Evolutionary conservation across 2,329 filamentous ascomycete species (phyloP), one percentile per base, ranked within the genome.

Genomic region (Aspergillus sp.): DNA sequence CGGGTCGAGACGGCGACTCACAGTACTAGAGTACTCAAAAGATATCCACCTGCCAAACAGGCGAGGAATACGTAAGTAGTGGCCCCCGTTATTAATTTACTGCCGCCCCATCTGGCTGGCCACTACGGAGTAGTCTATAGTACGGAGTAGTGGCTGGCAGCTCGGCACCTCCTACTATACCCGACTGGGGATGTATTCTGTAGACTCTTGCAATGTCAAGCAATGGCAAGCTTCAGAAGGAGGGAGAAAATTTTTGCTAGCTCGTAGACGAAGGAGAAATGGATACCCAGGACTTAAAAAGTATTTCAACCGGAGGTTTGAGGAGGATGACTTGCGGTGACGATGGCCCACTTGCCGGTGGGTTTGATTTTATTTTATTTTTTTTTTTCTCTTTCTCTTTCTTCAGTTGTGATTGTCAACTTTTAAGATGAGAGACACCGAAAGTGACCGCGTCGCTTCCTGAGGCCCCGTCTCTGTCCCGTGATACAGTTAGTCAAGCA

Each of bases 71-170:
- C 47, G 25, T 50, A 36, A 36, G 32, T 36, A 50, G 47, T 30
- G 47, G 23, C 17, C 47, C 47, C 47, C 47, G 47, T 50, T 32
- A 19, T 50, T 50, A 50, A 50, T 50, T 50, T 50, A 6, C n/a
- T 9, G 25, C 45, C 9, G 47, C 23, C 23, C 23, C 25, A 30
- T 50, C 25, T 17, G 47, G 15, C 47, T 19, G 47, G 23, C n/a
- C n/a, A 9, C 15, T 17, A 15, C 25, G 39, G 9, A 28, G 25
- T 50, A 10, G 15, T 5, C 23, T 23, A 28, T 21, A 47, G 12
- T 32, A 30, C 30, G 28, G 38, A n/a, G 19, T 36, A 41, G 32
- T 21, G 23, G 21, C 19, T 45, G 21, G 41, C 19, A 36, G 10
- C 41, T 45, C 19, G 21, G 41, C 19, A 36, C 4, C 41, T 45